Evolutionary conservation across 495 filamentous ascomycete genomes (phyloP).

Genomic region (Aspergillus carlsbadensis): DNA sequence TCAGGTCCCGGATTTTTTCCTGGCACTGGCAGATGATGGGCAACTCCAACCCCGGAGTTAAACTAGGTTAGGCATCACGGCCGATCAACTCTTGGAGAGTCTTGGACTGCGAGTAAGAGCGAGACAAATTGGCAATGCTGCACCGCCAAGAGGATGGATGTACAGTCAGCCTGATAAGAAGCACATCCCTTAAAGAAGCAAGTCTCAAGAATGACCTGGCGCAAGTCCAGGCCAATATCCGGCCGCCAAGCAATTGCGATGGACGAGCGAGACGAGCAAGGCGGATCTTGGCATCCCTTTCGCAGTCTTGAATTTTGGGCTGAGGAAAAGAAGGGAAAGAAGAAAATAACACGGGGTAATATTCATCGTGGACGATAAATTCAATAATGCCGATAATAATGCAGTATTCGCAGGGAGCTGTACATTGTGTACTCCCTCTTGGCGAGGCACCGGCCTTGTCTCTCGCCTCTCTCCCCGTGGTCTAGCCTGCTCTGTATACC

Average conservation of each 20-base stretch:
- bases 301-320: background rate
- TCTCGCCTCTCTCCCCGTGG: background rate
- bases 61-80: background rate
- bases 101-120: too few species aligned
- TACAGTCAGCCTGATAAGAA: too few species aligned
- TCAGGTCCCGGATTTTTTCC: too few species aligned
- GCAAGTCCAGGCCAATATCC: too few species aligned
- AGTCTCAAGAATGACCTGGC: background rate
- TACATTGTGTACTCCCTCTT: background rate
- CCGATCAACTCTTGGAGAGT: background rate
- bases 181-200: background rate
- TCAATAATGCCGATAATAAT: background rate
- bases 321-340: background rate
- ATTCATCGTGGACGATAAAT: background rate
- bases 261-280: conserved; percentile 9
- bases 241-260: conserved; percentile 17
- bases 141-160: too few species aligned
- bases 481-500: conserved; percentile 2
- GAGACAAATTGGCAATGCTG: too few species aligned
- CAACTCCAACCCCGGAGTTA: too few species aligned
- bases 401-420: background rate
- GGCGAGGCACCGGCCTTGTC: background rate
- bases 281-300: conserved; percentile 13
- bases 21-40: too few species aligned
- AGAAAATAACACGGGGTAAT: conserved; percentile 2